Base-by-base conservation (phyloP, 2,329 filamentous ascomycete genomes). In the Verticillium alfalfae region DNA sequence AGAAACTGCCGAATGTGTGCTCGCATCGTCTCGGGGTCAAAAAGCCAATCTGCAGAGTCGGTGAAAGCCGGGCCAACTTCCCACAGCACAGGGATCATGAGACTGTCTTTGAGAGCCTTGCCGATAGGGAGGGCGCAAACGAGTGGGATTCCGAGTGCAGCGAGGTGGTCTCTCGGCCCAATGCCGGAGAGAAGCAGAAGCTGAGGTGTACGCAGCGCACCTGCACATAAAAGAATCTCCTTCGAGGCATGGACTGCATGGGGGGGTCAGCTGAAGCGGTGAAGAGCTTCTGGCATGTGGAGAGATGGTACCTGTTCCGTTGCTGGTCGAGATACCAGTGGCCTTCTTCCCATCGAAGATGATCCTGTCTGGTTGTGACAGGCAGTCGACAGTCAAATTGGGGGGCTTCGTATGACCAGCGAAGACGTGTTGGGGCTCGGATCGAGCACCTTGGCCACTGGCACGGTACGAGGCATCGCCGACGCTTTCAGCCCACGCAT, bases 71-170 rank as follows among this genome's bases (percentile, higher is more conserved):
- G 2, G 5, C 34, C 36, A n/a, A 57, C 55, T n/a, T 57, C 55
- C 55, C 55, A 57, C 16, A 39, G 10, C 8, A 57, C 18, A n/a
- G 55, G 31, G 26, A 57, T 37, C 31, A 57, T 22, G 12, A 38
- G n/a, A 31, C 13, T 36, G 55, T 57, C 55, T 57, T 57, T 36
- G 8, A 57, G 34, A 12, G 34, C 12, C 8, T 26, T n/a, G 34
- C 55, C 55, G 12, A 79, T 75, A 15, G 67, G 67, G 36, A 77
- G 66, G 16, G 73, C 68, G 0, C 65, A 62, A 57, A 77, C 73
- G 18, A 57, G 10, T 4, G 57, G 52, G 2, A 62, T 58, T 9
- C 18, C 36, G 4, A 61, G 56, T 5, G 52, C 36, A 2, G 5
- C 2, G 7, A 60, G 45, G 5, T 41, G 52, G 2, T 62, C 60